Conservation (phyloP, 2,329 filamentous ascomycete genomes). For the Trichoderma sp. region DNA sequence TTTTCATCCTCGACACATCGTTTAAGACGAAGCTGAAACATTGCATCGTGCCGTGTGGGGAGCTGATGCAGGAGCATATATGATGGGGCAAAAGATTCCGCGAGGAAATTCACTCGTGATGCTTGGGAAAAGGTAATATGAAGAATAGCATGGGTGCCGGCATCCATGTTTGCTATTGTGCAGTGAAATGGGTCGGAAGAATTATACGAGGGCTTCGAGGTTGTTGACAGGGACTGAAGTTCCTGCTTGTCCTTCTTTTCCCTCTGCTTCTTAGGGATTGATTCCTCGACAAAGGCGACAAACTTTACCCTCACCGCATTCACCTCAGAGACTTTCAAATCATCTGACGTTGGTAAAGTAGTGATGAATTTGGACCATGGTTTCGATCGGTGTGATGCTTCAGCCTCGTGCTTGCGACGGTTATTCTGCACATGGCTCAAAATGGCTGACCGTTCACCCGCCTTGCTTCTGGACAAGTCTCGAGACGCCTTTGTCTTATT, state of each 20-base stretch:
- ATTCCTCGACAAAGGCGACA: not conserved
- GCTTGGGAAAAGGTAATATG: not conserved
- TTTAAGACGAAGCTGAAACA: not conserved
- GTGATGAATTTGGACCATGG: not conserved
- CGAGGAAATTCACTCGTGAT: not conserved
- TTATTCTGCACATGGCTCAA: not conserved
- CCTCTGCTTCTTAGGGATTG: not conserved
- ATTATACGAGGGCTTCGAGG: not conserved
- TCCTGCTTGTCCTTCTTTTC: not conserved
- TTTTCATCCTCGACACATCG: not conserved
- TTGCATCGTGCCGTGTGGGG: not conserved
- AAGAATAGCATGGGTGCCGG: not conserved
- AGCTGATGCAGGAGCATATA: not conserved
- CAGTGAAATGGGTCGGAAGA: not conserved
- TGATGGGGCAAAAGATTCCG: not conserved
- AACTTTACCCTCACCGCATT: not conserved
- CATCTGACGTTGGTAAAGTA: not conserved
- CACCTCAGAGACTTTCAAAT: not conserved
- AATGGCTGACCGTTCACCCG: not conserved
- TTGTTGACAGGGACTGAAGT: not conserved
- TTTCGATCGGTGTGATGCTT: not conserved
- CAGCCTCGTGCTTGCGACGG: not conserved
- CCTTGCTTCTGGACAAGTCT: not conserved
- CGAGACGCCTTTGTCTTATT: not conserved
- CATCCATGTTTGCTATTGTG: not conserved